Evolutionary conservation across 2,329 filamentous ascomycete genomes (phyloP).

Genomic region (Pseudogymnoascus sp.): DNA sequence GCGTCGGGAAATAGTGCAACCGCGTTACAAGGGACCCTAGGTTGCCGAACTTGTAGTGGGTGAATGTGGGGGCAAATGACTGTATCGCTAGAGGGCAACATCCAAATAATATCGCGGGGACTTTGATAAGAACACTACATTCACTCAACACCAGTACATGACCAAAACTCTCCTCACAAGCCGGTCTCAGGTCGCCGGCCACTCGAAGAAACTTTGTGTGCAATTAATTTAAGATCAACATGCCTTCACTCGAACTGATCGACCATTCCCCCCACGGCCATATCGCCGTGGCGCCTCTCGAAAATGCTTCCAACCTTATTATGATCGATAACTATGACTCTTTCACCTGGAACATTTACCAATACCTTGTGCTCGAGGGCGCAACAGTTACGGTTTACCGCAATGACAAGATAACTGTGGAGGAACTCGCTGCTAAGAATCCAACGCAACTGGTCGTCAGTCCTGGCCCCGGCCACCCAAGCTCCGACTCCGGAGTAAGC

Average conservation of each 20-base stretch:
- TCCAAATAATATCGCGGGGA: not conserved
- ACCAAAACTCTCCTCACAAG: not conserved
- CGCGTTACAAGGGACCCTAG: not conserved
- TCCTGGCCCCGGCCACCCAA: constrained; percentile 88
- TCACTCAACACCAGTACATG: constrained; percentile 6
- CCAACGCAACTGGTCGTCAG: constrained; percentile 93
- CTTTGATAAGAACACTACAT: not conserved
- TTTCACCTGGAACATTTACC: constrained; percentile 99
- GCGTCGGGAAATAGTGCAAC: constrained; percentile 11
- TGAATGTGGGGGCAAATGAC: constrained; percentile 6
- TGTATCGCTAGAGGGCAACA: not conserved
- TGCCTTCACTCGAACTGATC: constrained; percentile 44
- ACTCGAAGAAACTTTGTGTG: not conserved
- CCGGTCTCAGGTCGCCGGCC: not conserved
- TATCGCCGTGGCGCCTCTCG: constrained; percentile 61
- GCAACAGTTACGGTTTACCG: constrained; percentile 82
- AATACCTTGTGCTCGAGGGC: constrained; percentile 94
- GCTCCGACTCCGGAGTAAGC: constrained; percentile 86
- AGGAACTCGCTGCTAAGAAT: constrained; percentile 73
- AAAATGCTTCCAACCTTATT: constrained; percentile 81
- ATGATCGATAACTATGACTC: constrained; percentile 99
- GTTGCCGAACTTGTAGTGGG: not conserved
- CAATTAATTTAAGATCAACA: constrained; percentile 21
- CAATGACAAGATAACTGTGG: constrained; percentile 83
- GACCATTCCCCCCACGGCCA: constrained; percentile 88